Percentiles rank a stretch among this genome's conserved stretches.
Evolutionary conservation across 345 rosid species (phyloP).

Genomic region (Cardamine chenopodiifolia): DNA sequence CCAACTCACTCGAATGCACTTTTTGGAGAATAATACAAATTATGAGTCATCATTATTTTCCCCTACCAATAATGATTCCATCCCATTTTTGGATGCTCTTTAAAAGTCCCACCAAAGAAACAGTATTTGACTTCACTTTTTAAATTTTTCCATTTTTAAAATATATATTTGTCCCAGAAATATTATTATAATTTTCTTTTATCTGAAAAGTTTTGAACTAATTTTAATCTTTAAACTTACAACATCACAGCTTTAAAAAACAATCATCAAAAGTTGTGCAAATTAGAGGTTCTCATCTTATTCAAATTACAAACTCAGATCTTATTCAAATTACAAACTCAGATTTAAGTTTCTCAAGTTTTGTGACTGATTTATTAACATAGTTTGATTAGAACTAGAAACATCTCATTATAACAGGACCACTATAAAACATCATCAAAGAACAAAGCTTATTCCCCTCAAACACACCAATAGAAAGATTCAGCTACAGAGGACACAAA

Average conservation of each 20-base stretch:
- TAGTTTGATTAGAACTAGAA: constrained; percentile 26
- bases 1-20: constrained; percentile 22
- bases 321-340: constrained; percentile 6
- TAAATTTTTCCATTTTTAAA: neutral
- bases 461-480: constrained; percentile 31
- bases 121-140: constrained; percentile 23
- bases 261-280: constrained; percentile 15
- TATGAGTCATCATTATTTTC: constrained; percentile 33
- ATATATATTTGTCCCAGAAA: neutral
- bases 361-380: constrained; percentile 3
- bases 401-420: constrained; percentile 19
- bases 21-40: constrained; percentile 29
- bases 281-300: neutral
- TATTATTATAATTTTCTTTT: constrained; percentile 6
- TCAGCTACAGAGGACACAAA: constrained; percentile 27
- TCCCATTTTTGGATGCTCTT: constrained; percentile 33
- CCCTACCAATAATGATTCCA: constrained; percentile 38
- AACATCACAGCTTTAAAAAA: neutral
- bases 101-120: constrained; percentile 21
- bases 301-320: neutral
- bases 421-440: constrained; percentile 14
- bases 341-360: neutral
- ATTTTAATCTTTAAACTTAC: neutral
- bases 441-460: constrained; percentile 34
- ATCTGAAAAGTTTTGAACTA: neutral